These are phyloP conservation scores for Furculomyces boomerangus DNA, from an alignment of 371 early-diverging fungal species.

Conservation along the genomic window DNA sequence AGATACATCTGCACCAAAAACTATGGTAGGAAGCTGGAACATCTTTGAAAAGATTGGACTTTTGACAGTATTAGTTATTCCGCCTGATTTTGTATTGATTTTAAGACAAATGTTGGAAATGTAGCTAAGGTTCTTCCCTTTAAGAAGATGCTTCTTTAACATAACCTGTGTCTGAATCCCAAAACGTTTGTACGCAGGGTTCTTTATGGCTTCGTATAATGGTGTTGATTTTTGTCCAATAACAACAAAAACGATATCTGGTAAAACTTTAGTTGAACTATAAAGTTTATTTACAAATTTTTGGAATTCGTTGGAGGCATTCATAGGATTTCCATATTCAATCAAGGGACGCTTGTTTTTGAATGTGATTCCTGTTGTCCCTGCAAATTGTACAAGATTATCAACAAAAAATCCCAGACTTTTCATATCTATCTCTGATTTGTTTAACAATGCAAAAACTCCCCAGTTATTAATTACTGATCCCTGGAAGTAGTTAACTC, in stretches of 20 bases:
- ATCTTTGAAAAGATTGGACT: constrained; percentile 29
- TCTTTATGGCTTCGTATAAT: constrained; percentile 88
- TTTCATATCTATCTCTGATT: constrained; percentile 39
- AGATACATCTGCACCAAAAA: constrained; percentile 94
- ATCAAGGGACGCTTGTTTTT: constrained; percentile 43
- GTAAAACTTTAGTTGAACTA: neutral
- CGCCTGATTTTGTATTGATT: constrained; percentile 79
- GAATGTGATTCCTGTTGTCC: constrained; percentile 41
- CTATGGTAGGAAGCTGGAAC: constrained; percentile 58
- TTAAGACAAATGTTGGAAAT: constrained; percentile 66
- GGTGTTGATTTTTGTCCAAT: constrained; percentile 69
- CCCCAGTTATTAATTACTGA: too few species aligned
- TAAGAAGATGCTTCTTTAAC: constrained; percentile 46
- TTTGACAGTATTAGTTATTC: constrained; percentile 43
- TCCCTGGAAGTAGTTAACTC: too few species aligned
- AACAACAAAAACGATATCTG: too few species aligned
- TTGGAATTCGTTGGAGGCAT: constrained; percentile 47
- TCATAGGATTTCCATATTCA: constrained; percentile 37
- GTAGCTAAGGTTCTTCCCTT: constrained; percentile 48
- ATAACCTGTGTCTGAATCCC: constrained; percentile 89
- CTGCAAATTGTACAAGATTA: constrained; percentile 28
- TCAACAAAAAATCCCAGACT: too few species aligned
- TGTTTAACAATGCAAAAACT: neutral
- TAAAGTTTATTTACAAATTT: constrained; percentile 38
- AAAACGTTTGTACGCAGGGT: constrained; percentile 75